Percentiles rank a stretch among this genome's conserved stretches.
Conservation (phyloP, 1,284 basidiomycete genomes). For the Microbotryum lychnidis-dioicae region DNA sequence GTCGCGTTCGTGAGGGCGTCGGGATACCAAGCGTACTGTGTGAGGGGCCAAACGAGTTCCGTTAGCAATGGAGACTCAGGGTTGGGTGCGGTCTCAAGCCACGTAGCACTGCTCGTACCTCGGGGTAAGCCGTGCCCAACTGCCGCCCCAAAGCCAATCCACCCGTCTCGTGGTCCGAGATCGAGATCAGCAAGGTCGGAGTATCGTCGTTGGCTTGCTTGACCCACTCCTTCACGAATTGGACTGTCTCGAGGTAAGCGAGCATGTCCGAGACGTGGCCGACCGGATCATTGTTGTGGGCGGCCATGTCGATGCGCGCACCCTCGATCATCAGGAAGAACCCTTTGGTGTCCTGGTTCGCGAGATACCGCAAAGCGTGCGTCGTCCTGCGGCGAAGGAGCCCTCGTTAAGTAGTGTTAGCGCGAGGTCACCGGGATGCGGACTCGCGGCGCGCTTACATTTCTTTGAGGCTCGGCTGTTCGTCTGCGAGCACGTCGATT, state of each 20-base stretch:
- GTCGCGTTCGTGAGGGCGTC: conserved; percentile 38
- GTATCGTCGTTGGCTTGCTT: conserved; percentile 34
- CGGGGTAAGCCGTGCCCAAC: conserved; percentile 37
- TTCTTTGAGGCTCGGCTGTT: conserved; percentile 24
- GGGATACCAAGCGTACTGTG: conserved; percentile 36
- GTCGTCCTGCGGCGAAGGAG: conserved; percentile 28
- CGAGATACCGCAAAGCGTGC: conserved; percentile 27
- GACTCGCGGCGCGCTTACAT: conserved; percentile 9
- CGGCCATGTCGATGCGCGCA: conserved; percentile 38
- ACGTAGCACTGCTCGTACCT: conserved; percentile 18
- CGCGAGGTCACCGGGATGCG: too few species aligned
- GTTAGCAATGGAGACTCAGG: not conserved
- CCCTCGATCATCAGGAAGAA: conserved; percentile 39
- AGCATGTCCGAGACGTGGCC: conserved; percentile 40
- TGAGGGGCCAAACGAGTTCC: not conserved
- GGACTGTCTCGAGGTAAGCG: conserved; percentile 40
- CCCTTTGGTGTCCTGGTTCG: conserved; percentile 22
- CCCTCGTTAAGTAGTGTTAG: not conserved
- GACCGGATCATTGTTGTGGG: conserved; percentile 37
- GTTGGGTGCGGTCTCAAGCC: conserved; percentile 2
- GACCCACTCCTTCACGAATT: conserved; percentile 37
- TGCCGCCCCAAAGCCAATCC: conserved; percentile 41
- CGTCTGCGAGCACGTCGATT: conserved; percentile 9
- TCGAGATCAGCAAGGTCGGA: conserved; percentile 39
- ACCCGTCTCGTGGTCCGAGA: conserved; percentile 43